phyloP scores from a whole-genome alignment of 2,329 filamentous ascomycete species.

The Ustulina deusta region DNA sequence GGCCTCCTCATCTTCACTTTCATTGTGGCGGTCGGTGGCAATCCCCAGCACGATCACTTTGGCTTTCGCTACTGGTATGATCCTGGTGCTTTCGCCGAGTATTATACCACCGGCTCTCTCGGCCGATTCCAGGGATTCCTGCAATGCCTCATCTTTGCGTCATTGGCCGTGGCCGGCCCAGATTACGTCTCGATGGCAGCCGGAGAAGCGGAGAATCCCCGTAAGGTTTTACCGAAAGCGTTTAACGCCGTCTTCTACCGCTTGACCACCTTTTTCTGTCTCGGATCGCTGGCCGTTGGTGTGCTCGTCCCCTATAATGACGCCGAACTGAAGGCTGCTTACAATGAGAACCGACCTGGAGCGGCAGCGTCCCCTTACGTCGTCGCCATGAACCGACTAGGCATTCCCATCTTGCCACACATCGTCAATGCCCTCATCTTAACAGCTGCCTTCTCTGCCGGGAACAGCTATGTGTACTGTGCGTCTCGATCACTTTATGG shows the following conservation, averaged over 20 bases:
- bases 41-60: slow-evolving; percentile 76
- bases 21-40: slow-evolving; percentile 84
- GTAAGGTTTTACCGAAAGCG: slow-evolving; percentile 76
- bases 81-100: slow-evolving; percentile 77
- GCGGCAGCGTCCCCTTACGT: slow-evolving; percentile 77
- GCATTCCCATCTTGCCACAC: slow-evolving; percentile 72
- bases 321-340: slow-evolving; percentile 69
- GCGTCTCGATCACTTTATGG: slow-evolving; percentile 76
- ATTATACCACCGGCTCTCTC: slow-evolving; percentile 72
- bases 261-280: slow-evolving; percentile 79
- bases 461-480: slow-evolving; percentile 76
- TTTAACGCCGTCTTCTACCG: slow-evolving; percentile 86
- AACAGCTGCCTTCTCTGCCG: slow-evolving; percentile 74
- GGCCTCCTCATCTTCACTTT: slow-evolving; percentile 82
- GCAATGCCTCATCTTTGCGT: slow-evolving; percentile 77
- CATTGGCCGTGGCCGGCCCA: slow-evolving; percentile 72
- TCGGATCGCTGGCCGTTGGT: slow-evolving; percentile 78
- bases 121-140: slow-evolving; percentile 83
- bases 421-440: slow-evolving; percentile 80
- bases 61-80: slow-evolving; percentile 77
- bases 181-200: slow-evolving; percentile 72
- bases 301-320: slow-evolving; percentile 79
- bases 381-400: slow-evolving; percentile 74
- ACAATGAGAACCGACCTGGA: slow-evolving; percentile 68
- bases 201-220: slow-evolving; percentile 78